Conservation (phyloP, 108 stramenopile genomes). For the Hondaea fermentalgiana region DNA sequence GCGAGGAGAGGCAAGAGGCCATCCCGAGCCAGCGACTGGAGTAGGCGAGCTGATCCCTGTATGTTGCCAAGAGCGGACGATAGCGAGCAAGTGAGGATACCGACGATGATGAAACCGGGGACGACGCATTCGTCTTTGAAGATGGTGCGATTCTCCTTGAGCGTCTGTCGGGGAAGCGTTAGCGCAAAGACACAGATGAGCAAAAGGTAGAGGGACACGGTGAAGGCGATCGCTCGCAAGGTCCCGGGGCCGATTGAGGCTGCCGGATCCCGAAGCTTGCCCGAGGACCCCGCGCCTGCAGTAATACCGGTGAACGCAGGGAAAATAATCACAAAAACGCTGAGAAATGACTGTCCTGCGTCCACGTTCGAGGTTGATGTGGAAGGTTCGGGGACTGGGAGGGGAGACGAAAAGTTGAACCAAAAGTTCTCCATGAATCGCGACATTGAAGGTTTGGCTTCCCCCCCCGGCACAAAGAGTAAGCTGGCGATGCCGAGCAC, state of each 20-base stretch:
- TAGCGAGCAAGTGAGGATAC: slow-evolving; percentile 1
- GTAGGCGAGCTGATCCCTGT: neutral
- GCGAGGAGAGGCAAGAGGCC: slow-evolving; percentile 14
- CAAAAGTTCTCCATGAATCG: neutral
- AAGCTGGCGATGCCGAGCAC: neutral
- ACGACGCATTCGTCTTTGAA: neutral
- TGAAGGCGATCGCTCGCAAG: neutral
- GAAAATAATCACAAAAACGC: slow-evolving; percentile 17
- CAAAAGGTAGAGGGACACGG: neutral
- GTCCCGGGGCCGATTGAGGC: slow-evolving; percentile 7
- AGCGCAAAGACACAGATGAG: neutral
- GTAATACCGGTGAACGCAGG: slow-evolving; percentile 23
- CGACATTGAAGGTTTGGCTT: neutral
- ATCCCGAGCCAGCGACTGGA: slow-evolving; percentile 22
- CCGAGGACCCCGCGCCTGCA: slow-evolving; percentile 18
- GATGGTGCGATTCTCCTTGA: neutral
- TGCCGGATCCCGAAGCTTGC: slow-evolving; percentile 15
- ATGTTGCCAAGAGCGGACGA: slow-evolving; percentile 18
- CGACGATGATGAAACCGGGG: neutral
- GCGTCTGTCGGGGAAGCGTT: neutral
- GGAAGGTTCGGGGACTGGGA: neutral
- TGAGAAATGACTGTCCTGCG: neutral
- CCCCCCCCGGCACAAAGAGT: neutral
- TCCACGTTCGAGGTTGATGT: neutral
- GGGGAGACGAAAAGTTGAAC: neutral